Evolutionary conservation across 2,329 filamentous ascomycete species (phyloP).

Genomic region (Epichloe scottii): DNA sequence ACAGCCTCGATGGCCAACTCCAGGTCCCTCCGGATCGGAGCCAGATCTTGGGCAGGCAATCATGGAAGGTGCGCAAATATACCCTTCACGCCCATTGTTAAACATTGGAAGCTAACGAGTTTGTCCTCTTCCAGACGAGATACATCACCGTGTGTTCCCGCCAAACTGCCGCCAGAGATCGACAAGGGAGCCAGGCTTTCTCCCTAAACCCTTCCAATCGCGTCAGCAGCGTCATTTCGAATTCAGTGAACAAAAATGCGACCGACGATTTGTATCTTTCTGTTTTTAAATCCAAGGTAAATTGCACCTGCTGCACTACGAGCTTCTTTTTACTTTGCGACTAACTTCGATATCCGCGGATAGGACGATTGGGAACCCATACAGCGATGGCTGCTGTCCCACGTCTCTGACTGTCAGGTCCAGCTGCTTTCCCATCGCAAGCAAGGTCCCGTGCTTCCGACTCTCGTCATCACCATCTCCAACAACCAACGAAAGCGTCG

Average conservation of each 20-base stretch:
- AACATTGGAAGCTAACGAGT: slow-evolving; percentile 6
- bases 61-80: slow-evolving; percentile 36
- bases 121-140: slow-evolving; percentile 31
- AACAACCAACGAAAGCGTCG: slow-evolving; percentile 52
- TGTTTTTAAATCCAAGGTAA: slow-evolving; percentile 45
- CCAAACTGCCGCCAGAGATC: slow-evolving; percentile 19
- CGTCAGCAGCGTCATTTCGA: slow-evolving; percentile 25
- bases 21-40: slow-evolving; percentile 38
- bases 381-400: slow-evolving; percentile 39
- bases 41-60: slow-evolving; percentile 35
- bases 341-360: slow-evolving; percentile 5
- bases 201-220: slow-evolving; percentile 29
- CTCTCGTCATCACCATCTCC: slow-evolving; percentile 43
- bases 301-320: neutral
- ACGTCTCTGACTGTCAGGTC: slow-evolving; percentile 44
- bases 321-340: neutral
- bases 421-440: slow-evolving; percentile 49
- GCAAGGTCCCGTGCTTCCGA: slow-evolving; percentile 45
- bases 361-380: slow-evolving; percentile 40
- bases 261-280: slow-evolving; percentile 35
- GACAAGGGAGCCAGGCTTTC: slow-evolving; percentile 23
- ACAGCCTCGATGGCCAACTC: slow-evolving; percentile 32
- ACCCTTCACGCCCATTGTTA: neutral
- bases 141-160: slow-evolving; percentile 43
- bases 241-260: slow-evolving; percentile 19